A percentile compares a stretch with the other conserved stretches of the same genome.
Evolutionary conservation across 345 rosid genomes (phyloP).

Genomic region (Trapa bicornis): DNA sequence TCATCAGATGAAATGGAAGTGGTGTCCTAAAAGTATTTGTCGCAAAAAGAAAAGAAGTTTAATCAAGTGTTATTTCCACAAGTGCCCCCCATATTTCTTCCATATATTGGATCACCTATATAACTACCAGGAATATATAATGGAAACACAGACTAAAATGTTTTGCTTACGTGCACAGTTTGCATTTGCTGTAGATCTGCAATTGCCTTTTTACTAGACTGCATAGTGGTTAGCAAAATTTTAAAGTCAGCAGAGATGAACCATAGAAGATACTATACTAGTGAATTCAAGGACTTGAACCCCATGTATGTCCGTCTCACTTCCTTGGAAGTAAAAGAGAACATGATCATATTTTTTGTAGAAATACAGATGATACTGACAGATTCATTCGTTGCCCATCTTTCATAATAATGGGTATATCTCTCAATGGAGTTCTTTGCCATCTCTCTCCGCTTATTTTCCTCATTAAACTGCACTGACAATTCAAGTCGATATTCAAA

Average conservation of each 20-base stretch:
- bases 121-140: too few species aligned
- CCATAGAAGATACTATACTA: not conserved
- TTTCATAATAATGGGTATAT: conserved; percentile 97
- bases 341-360: not conserved
- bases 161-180: conserved; percentile 50
- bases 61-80: not conserved
- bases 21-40: not conserved
- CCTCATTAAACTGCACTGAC: conserved; percentile 60
- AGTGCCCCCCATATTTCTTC: not conserved
- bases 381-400: conserved; percentile 93
- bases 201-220: conserved; percentile 97
- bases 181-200: conserved; percentile 77
- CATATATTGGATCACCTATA: too few species aligned
- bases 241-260: not conserved
- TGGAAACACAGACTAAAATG: not conserved
- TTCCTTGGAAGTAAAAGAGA: not conserved
- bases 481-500: not conserved
- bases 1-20: not conserved
- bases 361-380: conserved; percentile 29
- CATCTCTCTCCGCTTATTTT: conserved; percentile 90
- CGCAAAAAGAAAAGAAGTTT: not conserved
- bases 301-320: not conserved
- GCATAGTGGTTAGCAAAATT: conserved; percentile 9
- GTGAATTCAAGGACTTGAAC: not conserved
- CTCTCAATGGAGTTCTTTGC: conserved; percentile 92